Evolutionary conservation across 495 filamentous ascomycete species (phyloP).

Genomic region (Neurospora intermedia): DNA sequence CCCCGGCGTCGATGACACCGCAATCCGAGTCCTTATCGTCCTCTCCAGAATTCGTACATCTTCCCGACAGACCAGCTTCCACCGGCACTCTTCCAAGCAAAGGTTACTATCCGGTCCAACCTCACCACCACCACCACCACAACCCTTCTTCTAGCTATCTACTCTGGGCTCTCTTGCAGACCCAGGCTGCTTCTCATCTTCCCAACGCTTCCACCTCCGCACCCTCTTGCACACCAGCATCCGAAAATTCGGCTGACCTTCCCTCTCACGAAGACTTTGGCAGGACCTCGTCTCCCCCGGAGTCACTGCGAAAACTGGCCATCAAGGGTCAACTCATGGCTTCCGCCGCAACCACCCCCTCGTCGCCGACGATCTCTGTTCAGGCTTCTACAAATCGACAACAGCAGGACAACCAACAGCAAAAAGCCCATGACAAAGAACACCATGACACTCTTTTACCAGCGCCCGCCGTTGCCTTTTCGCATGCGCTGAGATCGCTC

Average conservation of each 20-base stretch:
- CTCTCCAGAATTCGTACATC: background rate
- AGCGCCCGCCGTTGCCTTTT: constrained; percentile 17
- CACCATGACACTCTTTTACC: constrained; percentile 14
- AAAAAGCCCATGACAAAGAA: background rate
- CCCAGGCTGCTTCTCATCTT: background rate
- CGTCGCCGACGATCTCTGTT: constrained; percentile 19
- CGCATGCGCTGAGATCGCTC: constrained; percentile 27
- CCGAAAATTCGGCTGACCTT: constrained; percentile 17
- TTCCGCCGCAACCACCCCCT: constrained; percentile 17
- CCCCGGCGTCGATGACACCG: background rate
- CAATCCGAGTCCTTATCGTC: background rate
- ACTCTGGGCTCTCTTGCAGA: background rate
- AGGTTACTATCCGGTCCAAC: constrained; percentile 5
- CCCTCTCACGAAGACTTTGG: constrained; percentile 14
- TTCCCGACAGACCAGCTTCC: background rate
- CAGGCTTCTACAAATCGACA: constrained; percentile 6
- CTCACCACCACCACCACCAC: background rate
- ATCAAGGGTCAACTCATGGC: constrained; percentile 36
- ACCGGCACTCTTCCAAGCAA: constrained; percentile 4
- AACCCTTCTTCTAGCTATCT: background rate
- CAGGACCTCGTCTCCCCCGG: constrained; percentile 16
- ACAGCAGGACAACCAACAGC: background rate
- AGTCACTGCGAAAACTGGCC: constrained; percentile 37
- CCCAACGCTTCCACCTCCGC: background rate
- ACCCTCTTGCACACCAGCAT: constrained; percentile 1